phyloP scores from a whole-genome alignment of 2,329 filamentous ascomycete genomes.

The Clathrospora elynae region DNA sequence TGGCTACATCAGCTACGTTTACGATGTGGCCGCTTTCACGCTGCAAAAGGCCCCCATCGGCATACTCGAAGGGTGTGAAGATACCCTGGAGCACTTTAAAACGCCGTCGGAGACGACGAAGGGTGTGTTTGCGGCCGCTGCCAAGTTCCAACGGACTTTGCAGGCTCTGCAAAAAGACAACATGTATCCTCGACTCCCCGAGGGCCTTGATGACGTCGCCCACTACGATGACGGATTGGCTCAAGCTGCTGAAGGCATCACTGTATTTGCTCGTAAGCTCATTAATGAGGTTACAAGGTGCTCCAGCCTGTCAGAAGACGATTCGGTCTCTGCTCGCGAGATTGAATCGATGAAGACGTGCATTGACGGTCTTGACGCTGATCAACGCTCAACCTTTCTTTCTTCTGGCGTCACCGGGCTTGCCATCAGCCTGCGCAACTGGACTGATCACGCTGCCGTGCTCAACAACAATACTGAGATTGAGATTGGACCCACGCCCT shows the following conservation, averaged over 20 bases:
- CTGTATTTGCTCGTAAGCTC: conserved; percentile 21
- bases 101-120: conserved; percentile 21
- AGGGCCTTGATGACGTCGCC: conserved; percentile 27
- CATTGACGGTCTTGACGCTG: conserved; percentile 14
- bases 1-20: conserved; percentile 26
- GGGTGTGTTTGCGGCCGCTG: conserved; percentile 22
- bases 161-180: conserved; percentile 28
- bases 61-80: conserved; percentile 9
- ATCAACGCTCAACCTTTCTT: conserved; percentile 6
- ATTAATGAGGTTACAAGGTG: conserved; percentile 16
- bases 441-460: conserved; percentile 64
- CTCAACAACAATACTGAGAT: conserved; percentile 59
- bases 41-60: conserved; percentile 13
- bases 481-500: conserved; percentile 75
- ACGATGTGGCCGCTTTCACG: conserved; percentile 21
- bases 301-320: conserved; percentile 11
- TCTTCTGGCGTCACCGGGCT: conserved; percentile 8
- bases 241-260: conserved; percentile 18
- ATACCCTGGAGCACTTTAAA: conserved; percentile 51
- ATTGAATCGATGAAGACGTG: conserved; percentile 6
- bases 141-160: conserved; percentile 31
- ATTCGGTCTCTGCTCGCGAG: conserved; percentile 4
- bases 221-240: conserved; percentile 27
- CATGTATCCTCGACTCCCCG: conserved; percentile 36
- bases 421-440: conserved; percentile 46